phyloP scores from a whole-genome alignment of 352 stramenopile species.

The Paralagenidium karlingii region DNA sequence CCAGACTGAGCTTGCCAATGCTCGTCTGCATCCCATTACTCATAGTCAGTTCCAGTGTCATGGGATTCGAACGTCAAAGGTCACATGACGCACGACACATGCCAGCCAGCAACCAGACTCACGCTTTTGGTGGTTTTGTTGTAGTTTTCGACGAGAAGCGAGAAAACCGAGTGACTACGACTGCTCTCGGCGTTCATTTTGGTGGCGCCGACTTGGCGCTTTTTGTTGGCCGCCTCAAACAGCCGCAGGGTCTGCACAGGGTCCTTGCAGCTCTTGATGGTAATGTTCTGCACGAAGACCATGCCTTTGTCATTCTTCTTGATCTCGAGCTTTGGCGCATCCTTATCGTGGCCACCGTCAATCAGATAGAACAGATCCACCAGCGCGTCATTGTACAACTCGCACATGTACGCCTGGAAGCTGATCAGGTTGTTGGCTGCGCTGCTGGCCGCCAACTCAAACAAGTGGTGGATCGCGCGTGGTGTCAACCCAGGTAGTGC shows the following conservation, averaged over 20 bases:
- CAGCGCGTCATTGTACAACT: constrained; percentile 89
- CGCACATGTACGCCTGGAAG: constrained; percentile 83
- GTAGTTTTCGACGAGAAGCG: constrained; percentile 77
- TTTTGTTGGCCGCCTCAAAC: constrained; percentile 81
- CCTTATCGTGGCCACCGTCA: constrained; percentile 31
- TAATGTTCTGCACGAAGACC: constrained; percentile 83
- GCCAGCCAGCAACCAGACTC: background rate
- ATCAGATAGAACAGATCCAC: constrained; percentile 83
- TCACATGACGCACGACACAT: background rate
- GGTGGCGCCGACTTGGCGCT: constrained; percentile 82
- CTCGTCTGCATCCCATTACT: no score
- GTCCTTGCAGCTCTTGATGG: constrained; percentile 55
- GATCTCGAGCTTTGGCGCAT: constrained; percentile 83
- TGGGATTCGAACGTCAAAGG: background rate
- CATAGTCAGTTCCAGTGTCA: background rate
- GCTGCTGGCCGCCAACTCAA: constrained; percentile 38
- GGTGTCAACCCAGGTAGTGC: constrained; percentile 70
- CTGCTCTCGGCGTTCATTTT: constrained; percentile 90
- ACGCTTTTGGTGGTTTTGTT: constrained; percentile 83
- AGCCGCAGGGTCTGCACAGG: constrained; percentile 71
- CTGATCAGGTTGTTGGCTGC: constrained; percentile 39
- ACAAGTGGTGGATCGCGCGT: constrained; percentile 81
- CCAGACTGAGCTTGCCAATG: constrained; percentile 74
- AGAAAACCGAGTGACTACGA: constrained; percentile 86
- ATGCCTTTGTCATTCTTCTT: constrained; percentile 89